Conservation (phyloP, 1,139 yeast species). For the Sugiyamaella castrensis region DNA sequence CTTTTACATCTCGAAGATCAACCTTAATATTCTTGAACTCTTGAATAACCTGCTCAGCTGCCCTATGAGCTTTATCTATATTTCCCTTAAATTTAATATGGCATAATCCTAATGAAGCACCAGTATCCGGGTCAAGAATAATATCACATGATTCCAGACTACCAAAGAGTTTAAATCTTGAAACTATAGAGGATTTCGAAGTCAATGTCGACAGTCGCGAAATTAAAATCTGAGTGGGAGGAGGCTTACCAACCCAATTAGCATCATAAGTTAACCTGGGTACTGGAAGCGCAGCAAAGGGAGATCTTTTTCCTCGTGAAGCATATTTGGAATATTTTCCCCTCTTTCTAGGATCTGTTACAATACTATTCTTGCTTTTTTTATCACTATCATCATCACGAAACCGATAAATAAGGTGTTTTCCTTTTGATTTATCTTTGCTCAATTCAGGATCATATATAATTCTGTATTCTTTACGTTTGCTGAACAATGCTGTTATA, state of each 20-base stretch:
- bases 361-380: slow-evolving; percentile 14
- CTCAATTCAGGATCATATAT: slow-evolving; percentile 59
- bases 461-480: slow-evolving; percentile 29
- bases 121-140: slow-evolving; percentile 69
- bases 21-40: slow-evolving; percentile 35
- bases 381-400: slow-evolving; percentile 1
- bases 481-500: not conserved
- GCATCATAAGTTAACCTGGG: slow-evolving; percentile 57
- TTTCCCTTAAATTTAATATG: slow-evolving; percentile 62
- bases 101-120: slow-evolving; percentile 76
- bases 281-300: slow-evolving; percentile 44
- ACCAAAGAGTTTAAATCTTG: slow-evolving; percentile 64
- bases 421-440: slow-evolving; percentile 42
- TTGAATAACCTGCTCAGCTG: slow-evolving; percentile 45
- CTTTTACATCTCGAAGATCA: slow-evolving; percentile 35
- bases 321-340: slow-evolving; percentile 20
- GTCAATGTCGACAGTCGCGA: slow-evolving; percentile 58
- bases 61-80: slow-evolving; percentile 49
- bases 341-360: slow-evolving; percentile 43
- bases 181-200: slow-evolving; percentile 45
- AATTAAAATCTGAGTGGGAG: slow-evolving; percentile 64
- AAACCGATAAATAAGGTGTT: slow-evolving; percentile 38
- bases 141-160: slow-evolving; percentile 54
- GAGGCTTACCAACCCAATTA: slow-evolving; percentile 73
- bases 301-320: slow-evolving; percentile 34